Evolutionary conservation across 2,329 filamentous ascomycete species (phyloP).

Genomic region (Alternaria brassicae): DNA sequence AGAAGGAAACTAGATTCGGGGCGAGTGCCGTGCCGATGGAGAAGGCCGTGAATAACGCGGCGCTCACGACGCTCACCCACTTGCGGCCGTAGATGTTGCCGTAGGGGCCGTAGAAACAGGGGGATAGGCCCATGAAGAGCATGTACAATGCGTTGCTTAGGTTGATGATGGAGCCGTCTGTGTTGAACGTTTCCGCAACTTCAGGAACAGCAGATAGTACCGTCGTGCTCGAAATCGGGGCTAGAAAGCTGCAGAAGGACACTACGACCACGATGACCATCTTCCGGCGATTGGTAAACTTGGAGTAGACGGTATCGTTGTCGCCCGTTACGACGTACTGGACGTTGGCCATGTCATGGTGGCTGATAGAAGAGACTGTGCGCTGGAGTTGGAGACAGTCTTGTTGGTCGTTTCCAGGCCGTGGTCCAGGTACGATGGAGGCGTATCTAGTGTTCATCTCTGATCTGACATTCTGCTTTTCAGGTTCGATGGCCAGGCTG

Average conservation of each 20-base stretch:
- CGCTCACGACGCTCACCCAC: slow-evolving; percentile 66
- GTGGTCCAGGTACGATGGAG: slow-evolving; percentile 34
- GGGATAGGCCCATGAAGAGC: slow-evolving; percentile 69
- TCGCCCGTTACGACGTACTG: slow-evolving; percentile 41
- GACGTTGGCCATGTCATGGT: slow-evolving; percentile 44
- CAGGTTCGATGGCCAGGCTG: slow-evolving; percentile 22
- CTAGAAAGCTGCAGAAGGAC: slow-evolving; percentile 77
- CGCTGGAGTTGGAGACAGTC: slow-evolving; percentile 38
- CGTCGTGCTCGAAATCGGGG: slow-evolving; percentile 76
- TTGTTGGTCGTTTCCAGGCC: slow-evolving; percentile 17
- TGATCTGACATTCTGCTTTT: too few species aligned
- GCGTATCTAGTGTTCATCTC: slow-evolving; percentile 36
- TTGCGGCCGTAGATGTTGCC: slow-evolving; percentile 59
- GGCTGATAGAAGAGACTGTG: slow-evolving; percentile 40
- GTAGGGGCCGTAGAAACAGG: slow-evolving; percentile 75
- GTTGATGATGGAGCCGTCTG: slow-evolving; percentile 73
- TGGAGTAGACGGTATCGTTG: slow-evolving; percentile 67
- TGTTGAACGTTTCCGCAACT: slow-evolving; percentile 69
- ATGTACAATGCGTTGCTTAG: slow-evolving; percentile 78
- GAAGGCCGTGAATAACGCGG: slow-evolving; percentile 69
- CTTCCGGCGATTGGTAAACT: slow-evolving; percentile 68
- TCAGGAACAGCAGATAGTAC: slow-evolving; percentile 77
- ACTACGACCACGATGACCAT: slow-evolving; percentile 71
- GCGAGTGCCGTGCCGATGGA: slow-evolving; percentile 76
- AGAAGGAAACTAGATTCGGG: slow-evolving; percentile 74